A percentile compares a stretch with the other conserved stretches of the same genome.
Evolutionary conservation across 306 rosid genomes (phyloP).

Genomic region (Prunus mira): DNA sequence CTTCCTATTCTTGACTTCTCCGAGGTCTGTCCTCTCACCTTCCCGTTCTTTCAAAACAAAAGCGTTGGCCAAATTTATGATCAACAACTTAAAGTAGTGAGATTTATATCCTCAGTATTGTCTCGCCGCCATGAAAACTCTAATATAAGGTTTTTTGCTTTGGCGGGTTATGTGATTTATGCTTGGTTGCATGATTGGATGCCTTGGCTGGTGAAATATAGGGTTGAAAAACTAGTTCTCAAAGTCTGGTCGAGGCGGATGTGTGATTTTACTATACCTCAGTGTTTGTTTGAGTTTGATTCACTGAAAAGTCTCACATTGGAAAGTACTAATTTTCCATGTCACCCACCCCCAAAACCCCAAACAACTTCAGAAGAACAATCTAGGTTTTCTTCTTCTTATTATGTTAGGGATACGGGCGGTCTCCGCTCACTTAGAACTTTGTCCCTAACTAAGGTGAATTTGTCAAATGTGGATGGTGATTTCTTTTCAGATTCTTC

Average conservation of each 20-base stretch:
- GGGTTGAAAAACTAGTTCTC: neutral
- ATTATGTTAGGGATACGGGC: neutral
- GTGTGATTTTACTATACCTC: neutral
- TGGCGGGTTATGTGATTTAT: neutral
- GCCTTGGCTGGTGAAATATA: neutral
- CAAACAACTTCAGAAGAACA: neutral
- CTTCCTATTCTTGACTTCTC: neutral
- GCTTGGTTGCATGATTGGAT: constrained; percentile 5
- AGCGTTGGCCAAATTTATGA: neutral
- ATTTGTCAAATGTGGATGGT: neutral
- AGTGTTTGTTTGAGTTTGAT: neutral
- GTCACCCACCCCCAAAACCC: no score
- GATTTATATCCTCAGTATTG: neutral
- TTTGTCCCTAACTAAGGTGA: neutral
- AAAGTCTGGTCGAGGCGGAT: neutral
- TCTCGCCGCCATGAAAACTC: neutral
- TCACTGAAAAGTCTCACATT: neutral
- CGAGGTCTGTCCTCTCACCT: neutral
- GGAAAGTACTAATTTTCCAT: no score
- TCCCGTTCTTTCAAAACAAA: no score
- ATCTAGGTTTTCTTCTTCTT: neutral
- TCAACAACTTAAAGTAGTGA: neutral
- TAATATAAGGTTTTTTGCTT: constrained; percentile 4
- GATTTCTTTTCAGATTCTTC: neutral
- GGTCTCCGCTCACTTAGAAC: neutral